phyloP scores from a whole-genome alignment of 352 stramenopile species.

The Pythium periplocum region DNA sequence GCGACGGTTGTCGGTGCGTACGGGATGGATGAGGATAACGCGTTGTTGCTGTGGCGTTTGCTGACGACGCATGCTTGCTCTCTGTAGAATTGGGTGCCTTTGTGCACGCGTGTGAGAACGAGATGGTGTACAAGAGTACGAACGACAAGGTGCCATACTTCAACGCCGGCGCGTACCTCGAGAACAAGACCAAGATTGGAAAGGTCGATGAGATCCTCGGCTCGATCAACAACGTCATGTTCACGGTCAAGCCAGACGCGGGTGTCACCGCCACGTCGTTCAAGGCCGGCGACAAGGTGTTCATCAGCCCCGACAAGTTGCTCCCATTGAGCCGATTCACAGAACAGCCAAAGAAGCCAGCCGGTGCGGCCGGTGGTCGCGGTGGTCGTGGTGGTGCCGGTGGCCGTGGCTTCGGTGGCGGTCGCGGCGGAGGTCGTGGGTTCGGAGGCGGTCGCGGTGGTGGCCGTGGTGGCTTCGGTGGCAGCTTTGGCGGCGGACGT shows the following conservation, averaged over 20 bases:
- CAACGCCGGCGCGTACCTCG: slow-evolving; percentile 96
- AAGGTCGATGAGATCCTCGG: slow-evolving; percentile 99
- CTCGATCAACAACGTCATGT: slow-evolving; percentile 95
- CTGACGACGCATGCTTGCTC: slow-evolving; percentile 1
- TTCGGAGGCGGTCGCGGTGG: slow-evolving; percentile 28
- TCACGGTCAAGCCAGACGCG: slow-evolving; percentile 96
- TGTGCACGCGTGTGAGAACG: slow-evolving; percentile 96
- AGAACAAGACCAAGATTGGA: slow-evolving; percentile 99
- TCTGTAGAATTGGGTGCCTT: slow-evolving; percentile 92
- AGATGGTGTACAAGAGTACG: slow-evolving; percentile 97
- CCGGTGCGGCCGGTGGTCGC: slow-evolving; percentile 32
- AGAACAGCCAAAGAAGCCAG: slow-evolving; percentile 78
- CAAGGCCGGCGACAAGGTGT: slow-evolving; percentile 96
- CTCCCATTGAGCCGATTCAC: slow-evolving; percentile 95
- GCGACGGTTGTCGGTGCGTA: slow-evolving; percentile 63
- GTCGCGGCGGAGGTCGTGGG: slow-evolving; percentile 19
- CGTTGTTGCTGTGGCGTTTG: not conserved
- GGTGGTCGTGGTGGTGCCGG: slow-evolving; percentile 36
- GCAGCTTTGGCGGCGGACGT: slow-evolving; percentile 35
- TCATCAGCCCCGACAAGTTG: slow-evolving; percentile 96
- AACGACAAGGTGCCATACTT: slow-evolving; percentile 98
- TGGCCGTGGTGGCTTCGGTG: slow-evolving; percentile 33
- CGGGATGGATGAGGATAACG: not conserved
- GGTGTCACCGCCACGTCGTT: slow-evolving; percentile 94
- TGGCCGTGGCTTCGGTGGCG: slow-evolving; percentile 22